Evolutionary conservation across 352 stramenopile species (phyloP).

Genomic region (Phytopythium chamaehyphon): DNA sequence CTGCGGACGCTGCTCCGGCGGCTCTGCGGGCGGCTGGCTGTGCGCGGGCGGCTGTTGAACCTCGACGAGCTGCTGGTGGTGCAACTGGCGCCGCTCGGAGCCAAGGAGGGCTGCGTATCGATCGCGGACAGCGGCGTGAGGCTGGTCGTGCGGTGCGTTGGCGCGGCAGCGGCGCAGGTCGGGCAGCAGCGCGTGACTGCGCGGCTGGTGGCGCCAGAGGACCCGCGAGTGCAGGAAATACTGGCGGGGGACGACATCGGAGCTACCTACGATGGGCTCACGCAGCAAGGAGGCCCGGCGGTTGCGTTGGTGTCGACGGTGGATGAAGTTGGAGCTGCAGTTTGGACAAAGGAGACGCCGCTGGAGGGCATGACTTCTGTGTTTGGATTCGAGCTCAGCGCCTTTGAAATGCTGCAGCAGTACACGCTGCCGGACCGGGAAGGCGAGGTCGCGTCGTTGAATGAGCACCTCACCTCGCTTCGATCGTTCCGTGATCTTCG

Average conservation of each 20-base stretch:
- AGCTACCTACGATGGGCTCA: not conserved
- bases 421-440: not conserved
- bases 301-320: not conserved
- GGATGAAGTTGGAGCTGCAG: not conserved
- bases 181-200: constrained; percentile 10
- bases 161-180: constrained; percentile 6
- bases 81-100: constrained; percentile 7
- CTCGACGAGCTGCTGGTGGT: constrained; percentile 34
- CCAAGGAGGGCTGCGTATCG: not conserved
- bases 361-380: constrained; percentile 5
- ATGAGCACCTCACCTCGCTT: not conserved
- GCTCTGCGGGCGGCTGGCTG: constrained; percentile 16
- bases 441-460: not conserved
- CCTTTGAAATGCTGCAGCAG: not conserved
- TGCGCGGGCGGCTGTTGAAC: constrained; percentile 44
- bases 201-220: not conserved
- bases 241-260: not conserved
- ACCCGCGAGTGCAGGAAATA: not conserved
- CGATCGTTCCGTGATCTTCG: constrained; percentile 4
- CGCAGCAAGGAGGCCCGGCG: not conserved
- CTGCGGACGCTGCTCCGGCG: constrained; percentile 25
- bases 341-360: not conserved
- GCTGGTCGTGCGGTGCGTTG: constrained; percentile 16
- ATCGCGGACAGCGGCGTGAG: constrained; percentile 7
- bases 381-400: constrained; percentile 6